Base-by-base conservation (phyloP, 2,329 filamentous ascomycete species). In the Trichoderma gracile region DNA sequence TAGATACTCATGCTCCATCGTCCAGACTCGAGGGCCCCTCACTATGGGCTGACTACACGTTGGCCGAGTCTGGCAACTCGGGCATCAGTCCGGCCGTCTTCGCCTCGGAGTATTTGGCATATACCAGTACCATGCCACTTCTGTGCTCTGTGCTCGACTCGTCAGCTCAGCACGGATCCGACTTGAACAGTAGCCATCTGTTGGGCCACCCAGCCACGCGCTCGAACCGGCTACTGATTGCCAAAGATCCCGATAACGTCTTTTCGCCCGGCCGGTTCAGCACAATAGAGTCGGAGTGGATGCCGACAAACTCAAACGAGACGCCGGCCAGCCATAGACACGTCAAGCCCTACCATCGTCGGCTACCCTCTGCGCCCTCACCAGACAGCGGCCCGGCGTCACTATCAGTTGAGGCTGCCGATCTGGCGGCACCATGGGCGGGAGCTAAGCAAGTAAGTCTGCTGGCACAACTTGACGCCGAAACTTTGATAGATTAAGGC, bases 11-110 rank as follows among this genome's bases (percentile, higher is more conserved):
- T 62, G 49, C 49, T 21, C 30, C 52, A 33, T 62, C 49, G 40
- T 54, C 40, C 52, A 62, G 58, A 54, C 58, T 43, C 58, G 58
- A 33, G 47, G 43, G 58, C 58, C 58, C 49, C 30, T 46, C 58
- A 62, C 9, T 19, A 54, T 45, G 58, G 58, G 58, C 27, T 62
- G 58, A 62, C 5, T 30, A 23, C 49, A 23, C 40, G 7, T 17
- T 38, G 23, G 12, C 30, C 49, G 47, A 27, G 40, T 49, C 47
- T n/a, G 40, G 38, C 30, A 25, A 33, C 8, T 10, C 49, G 17
- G 38, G 38, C 40, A 42, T 17, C 58, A 19, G 33, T 40, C 10
- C 53, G 45, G 15, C 23, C 40, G 17, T 33, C 21, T 62, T 38
- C n/a, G 19, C 27, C n/a, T 14, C 47, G 9, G 55, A 58, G 27